Base-by-base conservation (phyloP, 805 yeast genomes). In the Candida chilensis region DNA sequence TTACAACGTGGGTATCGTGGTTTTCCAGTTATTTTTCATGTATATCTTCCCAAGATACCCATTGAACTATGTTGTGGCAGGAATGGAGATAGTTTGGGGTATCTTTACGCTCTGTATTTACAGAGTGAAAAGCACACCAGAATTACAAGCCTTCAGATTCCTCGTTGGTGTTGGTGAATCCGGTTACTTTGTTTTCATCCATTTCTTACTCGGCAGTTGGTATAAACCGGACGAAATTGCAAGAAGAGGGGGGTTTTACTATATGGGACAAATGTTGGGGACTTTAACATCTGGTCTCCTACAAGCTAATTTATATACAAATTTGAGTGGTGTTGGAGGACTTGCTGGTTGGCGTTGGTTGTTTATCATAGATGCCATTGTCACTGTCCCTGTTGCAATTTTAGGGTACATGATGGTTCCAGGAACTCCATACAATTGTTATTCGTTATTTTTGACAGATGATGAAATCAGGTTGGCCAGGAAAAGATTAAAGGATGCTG, bases 271-370 rank as follows among this genome's bases (percentile, higher is more conserved):
- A 37, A 71, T 66, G 40, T 54, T 80, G 21, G 87, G 83, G 20
- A 53, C 67, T 14, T 55, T 77, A 34, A 74, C 82, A 11, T 64
- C 80, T 2, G 81, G 83, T 27, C 67, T 74, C 36, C 54, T 79
- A 24, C 78, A 77, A 40, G 71, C 78, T 12, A 70, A 77, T 8
- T 63, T 76, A 17, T 66, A 55, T 33, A 41, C 60, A 15, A 40
- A 51, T 24, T 45, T 79, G 39, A 52, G 62, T 31, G 83, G 79
- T 18, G 54, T 46, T 8, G 44, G 48, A 27, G 84, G 84, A 1
- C 52, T 71, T 9, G 62, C 64, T 6, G 75, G 83, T 9, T 80
- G 86, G 86, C 63, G 77, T 57, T 80, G 86, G 86, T 71, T 75
- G 46, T 79, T 75, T 43, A 71, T 80, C 28, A 63, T 80, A 37